Conservation (phyloP, 306 rosid genomes). For the Rosa multiflora region DNA sequence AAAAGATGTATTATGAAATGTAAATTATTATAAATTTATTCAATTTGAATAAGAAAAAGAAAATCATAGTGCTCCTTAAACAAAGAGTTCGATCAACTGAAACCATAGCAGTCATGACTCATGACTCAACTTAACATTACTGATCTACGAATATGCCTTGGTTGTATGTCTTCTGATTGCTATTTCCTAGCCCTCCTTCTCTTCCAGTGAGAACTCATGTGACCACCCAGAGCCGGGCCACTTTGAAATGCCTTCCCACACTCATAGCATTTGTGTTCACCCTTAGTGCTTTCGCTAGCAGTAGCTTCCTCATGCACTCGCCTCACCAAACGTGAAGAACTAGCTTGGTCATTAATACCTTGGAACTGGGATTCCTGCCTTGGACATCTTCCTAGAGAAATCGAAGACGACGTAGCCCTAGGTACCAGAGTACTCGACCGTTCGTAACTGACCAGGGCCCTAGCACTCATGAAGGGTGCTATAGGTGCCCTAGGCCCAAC, state of each 20-base stretch:
- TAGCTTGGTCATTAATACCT: neutral
- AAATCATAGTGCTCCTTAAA: neutral
- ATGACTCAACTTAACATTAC: neutral
- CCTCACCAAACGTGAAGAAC: neutral
- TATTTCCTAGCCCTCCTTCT: neutral
- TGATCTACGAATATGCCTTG: neutral
- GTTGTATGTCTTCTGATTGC: neutral
- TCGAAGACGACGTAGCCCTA: neutral
- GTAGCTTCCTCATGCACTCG: neutral
- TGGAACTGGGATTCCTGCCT: neutral
- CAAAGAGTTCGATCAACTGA: neutral
- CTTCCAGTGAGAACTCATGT: neutral
- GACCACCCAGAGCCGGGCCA: neutral
- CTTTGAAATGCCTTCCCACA: neutral
- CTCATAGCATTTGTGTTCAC: neutral
- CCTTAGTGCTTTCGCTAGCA: neutral
- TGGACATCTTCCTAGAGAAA: neutral
- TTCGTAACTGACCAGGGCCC: neutral
- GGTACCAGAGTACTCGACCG: neutral
- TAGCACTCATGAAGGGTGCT: neutral
- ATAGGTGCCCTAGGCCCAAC: neutral
- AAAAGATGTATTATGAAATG: neutral
- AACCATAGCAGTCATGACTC: too few species aligned
- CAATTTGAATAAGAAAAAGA: neutral
- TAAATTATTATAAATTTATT: neutral